These are phyloP conservation scores for Leavenworthia alabamica DNA, from an alignment of 345 rosid species.

Conservation along the genomic window DNA sequence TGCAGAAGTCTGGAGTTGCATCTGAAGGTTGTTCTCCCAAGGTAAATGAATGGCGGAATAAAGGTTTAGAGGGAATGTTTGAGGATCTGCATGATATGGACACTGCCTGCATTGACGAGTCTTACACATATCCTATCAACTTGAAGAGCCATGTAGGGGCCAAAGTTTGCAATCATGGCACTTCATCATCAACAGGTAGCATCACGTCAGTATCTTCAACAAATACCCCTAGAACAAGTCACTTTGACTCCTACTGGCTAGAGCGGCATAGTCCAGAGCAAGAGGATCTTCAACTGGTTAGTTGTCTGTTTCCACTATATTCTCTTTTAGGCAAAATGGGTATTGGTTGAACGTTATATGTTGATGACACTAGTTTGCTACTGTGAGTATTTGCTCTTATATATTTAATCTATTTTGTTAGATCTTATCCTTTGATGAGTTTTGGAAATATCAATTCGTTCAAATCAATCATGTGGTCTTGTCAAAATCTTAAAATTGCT, in stretches of 20 bases:
- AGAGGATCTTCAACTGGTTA: slow-evolving; percentile 75
- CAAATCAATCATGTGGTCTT: too few relatives aligned
- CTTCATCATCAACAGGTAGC: slow-evolving; percentile 74
- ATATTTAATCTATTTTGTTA: background rate
- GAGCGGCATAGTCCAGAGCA: slow-evolving; percentile 61
- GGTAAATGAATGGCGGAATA: slow-evolving; percentile 65
- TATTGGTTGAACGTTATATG: background rate
- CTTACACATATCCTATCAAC: slow-evolving; percentile 37
- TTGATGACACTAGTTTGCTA: background rate
- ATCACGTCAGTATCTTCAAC: slow-evolving; percentile 73
- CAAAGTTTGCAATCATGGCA: slow-evolving; percentile 50
- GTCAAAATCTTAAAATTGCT: too few relatives aligned
- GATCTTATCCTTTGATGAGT: too few relatives aligned
- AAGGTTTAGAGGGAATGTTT: slow-evolving; percentile 83
- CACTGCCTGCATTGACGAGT: slow-evolving; percentile 68
- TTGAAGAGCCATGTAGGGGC: slow-evolving; percentile 49
- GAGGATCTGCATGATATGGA: slow-evolving; percentile 93
- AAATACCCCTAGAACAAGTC: slow-evolving; percentile 69
- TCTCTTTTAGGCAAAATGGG: background rate
- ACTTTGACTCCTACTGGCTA: slow-evolving; percentile 75
- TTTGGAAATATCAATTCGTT: too few relatives aligned
- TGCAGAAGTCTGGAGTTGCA: slow-evolving; percentile 39
- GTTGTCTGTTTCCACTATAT: slow-evolving; percentile 14
- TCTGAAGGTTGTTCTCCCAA: slow-evolving; percentile 68
- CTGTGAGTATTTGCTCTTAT: background rate